Conservation (phyloP, 75 land plant species). For the Ceratopteris richardii region DNA sequence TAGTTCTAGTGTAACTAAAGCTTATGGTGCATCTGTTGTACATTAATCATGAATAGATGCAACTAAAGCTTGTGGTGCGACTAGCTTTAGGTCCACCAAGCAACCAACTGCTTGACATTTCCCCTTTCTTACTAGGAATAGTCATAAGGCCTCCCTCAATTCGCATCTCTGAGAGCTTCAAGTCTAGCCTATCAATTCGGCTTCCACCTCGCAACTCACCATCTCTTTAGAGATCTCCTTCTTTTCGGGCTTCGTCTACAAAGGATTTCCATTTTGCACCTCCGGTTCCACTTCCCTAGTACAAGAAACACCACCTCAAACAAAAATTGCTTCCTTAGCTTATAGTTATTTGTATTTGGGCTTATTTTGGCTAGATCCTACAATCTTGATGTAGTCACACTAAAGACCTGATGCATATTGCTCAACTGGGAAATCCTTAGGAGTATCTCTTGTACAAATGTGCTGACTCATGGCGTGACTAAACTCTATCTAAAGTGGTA, state of each 20-base stretch:
- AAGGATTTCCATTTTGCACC: constrained; percentile 30
- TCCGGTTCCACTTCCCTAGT: constrained; percentile 27
- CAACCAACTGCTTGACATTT: too few species aligned
- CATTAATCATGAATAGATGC: too few species aligned
- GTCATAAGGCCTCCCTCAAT: constrained; percentile 29
- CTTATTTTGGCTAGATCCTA: constrained; percentile 60
- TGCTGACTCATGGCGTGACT: too few species aligned
- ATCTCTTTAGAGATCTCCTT: constrained; percentile 41
- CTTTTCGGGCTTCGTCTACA: constrained; percentile 40
- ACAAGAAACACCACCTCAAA: constrained; percentile 18
- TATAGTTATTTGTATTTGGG: constrained; percentile 73
- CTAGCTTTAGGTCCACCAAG: too few species aligned
- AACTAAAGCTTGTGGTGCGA: too few species aligned
- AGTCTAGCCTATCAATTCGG: constrained; percentile 41
- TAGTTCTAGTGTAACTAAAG: too few species aligned
- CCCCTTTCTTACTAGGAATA: constrained; percentile 30
- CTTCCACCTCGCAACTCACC: constrained; percentile 58
- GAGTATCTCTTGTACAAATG: too few species aligned
- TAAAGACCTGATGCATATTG: too few species aligned
- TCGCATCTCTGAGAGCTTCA: constrained; percentile 32
- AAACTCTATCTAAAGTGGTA: too few species aligned
- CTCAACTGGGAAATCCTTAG: too few species aligned
- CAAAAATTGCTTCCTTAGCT: constrained; percentile 61
- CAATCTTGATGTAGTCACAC: constrained; percentile 21
- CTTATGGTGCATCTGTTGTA: too few species aligned